phyloP scores from a whole-genome alignment of 805 yeast species.

The Cyberlindnera xylosilytica region DNA sequence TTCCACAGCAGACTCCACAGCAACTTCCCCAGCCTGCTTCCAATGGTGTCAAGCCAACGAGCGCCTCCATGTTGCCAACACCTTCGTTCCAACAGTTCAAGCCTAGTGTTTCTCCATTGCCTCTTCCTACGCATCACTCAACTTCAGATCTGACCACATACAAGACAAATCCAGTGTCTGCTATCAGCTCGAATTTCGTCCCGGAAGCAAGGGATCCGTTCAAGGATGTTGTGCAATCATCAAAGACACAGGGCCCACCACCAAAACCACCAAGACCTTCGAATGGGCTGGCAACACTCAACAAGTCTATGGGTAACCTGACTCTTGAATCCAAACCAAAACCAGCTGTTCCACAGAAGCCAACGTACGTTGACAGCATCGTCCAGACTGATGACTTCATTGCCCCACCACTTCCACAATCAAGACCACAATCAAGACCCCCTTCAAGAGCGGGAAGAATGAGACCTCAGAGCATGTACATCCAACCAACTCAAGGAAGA shows the following conservation, averaged over 20 bases:
- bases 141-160: slow-evolving; percentile 5
- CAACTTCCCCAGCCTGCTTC: background rate
- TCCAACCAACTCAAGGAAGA: slow-evolving; percentile 13
- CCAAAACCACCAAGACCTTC: slow-evolving; percentile 23
- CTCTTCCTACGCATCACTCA: slow-evolving; percentile 4
- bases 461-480: slow-evolving; percentile 38
- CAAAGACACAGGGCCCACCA: slow-evolving; percentile 15
- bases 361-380: slow-evolving; percentile 27
- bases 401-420: background rate
- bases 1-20: slow-evolving; percentile 6
- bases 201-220: slow-evolving; percentile 10
- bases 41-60: background rate
- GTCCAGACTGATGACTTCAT: slow-evolving; percentile 24
- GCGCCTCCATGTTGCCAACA: background rate
- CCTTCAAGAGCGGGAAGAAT: slow-evolving; percentile 2
- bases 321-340: slow-evolving; percentile 10
- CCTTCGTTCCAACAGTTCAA: background rate
- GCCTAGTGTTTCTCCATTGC: background rate
- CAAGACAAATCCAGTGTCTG: slow-evolving; percentile 6
- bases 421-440: slow-evolving; percentile 5
- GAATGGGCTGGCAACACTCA: slow-evolving; percentile 11
- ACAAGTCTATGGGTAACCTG: slow-evolving; percentile 24
- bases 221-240: slow-evolving; percentile 2
- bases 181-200: slow-evolving; percentile 5
- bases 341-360: slow-evolving; percentile 17